phyloP scores from a whole-genome alignment of 2,329 filamentous ascomycete species.

The Paecilomyces formosus region DNA sequence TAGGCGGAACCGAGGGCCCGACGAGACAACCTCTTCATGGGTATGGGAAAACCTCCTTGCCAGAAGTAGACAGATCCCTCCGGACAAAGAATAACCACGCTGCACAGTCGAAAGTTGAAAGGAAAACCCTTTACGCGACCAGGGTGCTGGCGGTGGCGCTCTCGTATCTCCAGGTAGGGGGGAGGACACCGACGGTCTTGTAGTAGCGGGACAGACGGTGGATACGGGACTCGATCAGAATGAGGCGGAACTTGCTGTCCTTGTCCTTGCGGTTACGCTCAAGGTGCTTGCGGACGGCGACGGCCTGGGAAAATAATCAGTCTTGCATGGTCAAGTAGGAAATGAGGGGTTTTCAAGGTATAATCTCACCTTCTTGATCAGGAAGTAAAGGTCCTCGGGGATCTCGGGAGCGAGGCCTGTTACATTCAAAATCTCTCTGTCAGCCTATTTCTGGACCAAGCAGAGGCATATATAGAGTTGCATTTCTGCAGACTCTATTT shows the following conservation, averaged over 20 bases:
- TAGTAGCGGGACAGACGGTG: constrained; percentile 99
- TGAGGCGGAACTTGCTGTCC: constrained; percentile 99
- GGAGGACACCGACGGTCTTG: constrained; percentile 80
- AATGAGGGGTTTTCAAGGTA: not conserved
- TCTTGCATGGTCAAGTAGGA: too few relatives aligned
- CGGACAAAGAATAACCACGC: constrained; percentile 6
- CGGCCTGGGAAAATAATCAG: constrained; percentile 52
- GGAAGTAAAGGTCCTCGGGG: constrained; percentile 99
- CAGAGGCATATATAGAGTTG: constrained; percentile 61
- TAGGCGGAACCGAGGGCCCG: not conserved
- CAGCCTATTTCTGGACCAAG: constrained; percentile 70
- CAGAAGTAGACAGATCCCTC: constrained; percentile 13
- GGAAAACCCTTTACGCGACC: constrained; percentile 61
- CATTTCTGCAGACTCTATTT: constrained; percentile 17
- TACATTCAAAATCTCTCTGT: constrained; percentile 69
- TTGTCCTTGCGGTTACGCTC: constrained; percentile 99
- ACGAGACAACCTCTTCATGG: not conserved
- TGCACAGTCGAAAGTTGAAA: constrained; percentile 11
- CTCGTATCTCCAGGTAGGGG: constrained; percentile 99
- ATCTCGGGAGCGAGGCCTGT: constrained; percentile 97
- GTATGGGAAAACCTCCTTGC: constrained; percentile 6
- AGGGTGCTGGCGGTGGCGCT: constrained; percentile 90
- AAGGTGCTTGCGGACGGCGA: constrained; percentile 99
- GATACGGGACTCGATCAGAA: constrained; percentile 99
- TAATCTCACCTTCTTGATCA: constrained; percentile 92